Evolutionary conservation across 495 filamentous ascomycete genomes (phyloP).

Genomic region (Penicillium egyptiacum): DNA sequence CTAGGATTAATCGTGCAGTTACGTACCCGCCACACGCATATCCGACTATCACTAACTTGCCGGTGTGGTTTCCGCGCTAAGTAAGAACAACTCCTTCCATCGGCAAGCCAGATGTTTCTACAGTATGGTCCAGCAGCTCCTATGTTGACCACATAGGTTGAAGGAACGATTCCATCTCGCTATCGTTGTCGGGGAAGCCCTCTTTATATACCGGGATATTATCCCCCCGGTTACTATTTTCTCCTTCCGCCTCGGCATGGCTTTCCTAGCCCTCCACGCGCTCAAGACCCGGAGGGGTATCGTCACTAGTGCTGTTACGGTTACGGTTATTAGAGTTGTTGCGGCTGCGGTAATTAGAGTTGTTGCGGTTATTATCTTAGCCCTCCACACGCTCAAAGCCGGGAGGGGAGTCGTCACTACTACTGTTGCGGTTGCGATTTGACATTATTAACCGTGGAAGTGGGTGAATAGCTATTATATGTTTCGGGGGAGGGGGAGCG

Average conservation of each 20-base stretch:
- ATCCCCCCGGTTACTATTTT: too few species aligned
- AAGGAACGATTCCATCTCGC: background rate
- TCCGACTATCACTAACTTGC: constrained; percentile 3
- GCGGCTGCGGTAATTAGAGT: too few species aligned
- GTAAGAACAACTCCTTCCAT: background rate
- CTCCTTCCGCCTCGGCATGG: background rate
- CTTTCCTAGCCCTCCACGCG: background rate
- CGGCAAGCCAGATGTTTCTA: background rate
- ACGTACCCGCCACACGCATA: background rate
- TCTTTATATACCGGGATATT: background rate
- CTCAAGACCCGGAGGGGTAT: background rate
- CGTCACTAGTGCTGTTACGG: background rate
- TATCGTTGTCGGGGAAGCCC: background rate
- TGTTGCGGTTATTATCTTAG: too few species aligned
- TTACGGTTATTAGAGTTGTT: too few species aligned
- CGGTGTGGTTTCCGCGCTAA: background rate
- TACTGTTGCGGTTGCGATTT: background rate
- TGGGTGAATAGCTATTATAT: background rate
- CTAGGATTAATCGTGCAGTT: constrained; percentile 1
- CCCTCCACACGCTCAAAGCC: too few species aligned
- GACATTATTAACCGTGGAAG: background rate
- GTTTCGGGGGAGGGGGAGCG: background rate
- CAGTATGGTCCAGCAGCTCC: background rate
- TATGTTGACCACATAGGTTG: background rate
- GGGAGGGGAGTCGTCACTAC: too few species aligned